Conservation (phyloP, 352 stramenopile species). For the Thalassiosira mediterranea region DNA sequence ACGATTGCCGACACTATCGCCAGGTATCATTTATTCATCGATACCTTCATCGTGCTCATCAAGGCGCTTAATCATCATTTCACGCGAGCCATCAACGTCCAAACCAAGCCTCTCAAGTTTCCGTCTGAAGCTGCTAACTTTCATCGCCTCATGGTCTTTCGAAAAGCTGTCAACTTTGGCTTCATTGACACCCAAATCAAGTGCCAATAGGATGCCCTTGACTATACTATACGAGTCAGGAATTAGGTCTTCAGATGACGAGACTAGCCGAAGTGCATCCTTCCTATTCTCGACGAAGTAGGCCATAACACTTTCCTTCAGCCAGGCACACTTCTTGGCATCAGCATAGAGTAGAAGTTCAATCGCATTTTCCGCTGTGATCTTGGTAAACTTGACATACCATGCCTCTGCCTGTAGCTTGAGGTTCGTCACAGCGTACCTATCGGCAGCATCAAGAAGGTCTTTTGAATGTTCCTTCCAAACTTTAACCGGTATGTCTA, state of each 20-base stretch:
- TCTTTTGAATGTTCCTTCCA: slow-evolving; percentile 18
- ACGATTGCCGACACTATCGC: too few relatives aligned
- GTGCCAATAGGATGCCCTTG: too few relatives aligned
- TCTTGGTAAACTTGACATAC: not conserved
- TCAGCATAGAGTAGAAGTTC: slow-evolving; percentile 18
- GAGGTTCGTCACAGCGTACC: slow-evolving; percentile 20
- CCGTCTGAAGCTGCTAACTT: too few relatives aligned
- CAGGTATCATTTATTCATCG: too few relatives aligned
- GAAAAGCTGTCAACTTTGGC: too few relatives aligned
- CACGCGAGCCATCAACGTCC: slow-evolving; percentile 6
- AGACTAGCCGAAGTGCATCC: too few relatives aligned
- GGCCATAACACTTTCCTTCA: slow-evolving; percentile 6
- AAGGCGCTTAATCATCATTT: slow-evolving; percentile 34
- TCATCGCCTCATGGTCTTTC: too few relatives aligned
- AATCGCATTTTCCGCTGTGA: slow-evolving; percentile 7
- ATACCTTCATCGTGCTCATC: too few relatives aligned
- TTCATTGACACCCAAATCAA: too few relatives aligned
- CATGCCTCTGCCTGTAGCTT: slow-evolving; percentile 36
- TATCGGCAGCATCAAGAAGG: slow-evolving; percentile 34
- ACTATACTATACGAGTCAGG: too few relatives aligned
- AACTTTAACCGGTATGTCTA: not conserved
- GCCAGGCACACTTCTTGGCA: slow-evolving; percentile 6
- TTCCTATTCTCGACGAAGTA: slow-evolving; percentile 8
- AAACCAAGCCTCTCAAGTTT: not conserved
- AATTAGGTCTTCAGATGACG: too few relatives aligned